A percentile compares a stretch with the other conserved stretches of the same genome.
phyloP scores from a whole-genome alignment of 2,329 filamentous ascomycete species.

The Elsinoe australis region DNA sequence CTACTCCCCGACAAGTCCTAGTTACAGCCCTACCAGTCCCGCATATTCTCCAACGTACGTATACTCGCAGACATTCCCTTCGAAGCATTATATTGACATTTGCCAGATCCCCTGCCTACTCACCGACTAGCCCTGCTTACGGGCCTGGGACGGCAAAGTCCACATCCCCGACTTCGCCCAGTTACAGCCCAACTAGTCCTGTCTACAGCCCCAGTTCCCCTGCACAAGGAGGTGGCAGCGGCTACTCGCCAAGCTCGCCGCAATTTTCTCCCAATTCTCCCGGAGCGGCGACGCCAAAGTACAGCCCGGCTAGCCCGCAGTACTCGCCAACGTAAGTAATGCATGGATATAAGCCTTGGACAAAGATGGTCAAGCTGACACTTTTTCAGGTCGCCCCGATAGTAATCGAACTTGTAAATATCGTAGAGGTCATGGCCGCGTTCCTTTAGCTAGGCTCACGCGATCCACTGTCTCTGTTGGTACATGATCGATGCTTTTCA shows the following conservation, averaged over 20 bases:
- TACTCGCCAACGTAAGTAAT: slow-evolving; percentile 43
- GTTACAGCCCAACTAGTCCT: slow-evolving; percentile 44
- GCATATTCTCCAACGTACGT: slow-evolving; percentile 42
- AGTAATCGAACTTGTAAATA: slow-evolving; percentile 16
- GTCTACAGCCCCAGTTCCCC: slow-evolving; percentile 51
- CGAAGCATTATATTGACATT: slow-evolving; percentile 6
- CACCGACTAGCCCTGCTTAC: slow-evolving; percentile 31
- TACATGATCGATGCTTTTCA: neutral
- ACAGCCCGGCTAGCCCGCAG: slow-evolving; percentile 48
- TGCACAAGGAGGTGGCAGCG: slow-evolving; percentile 21
- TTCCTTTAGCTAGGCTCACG: slow-evolving; percentile 33
- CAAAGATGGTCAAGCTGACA: neutral
- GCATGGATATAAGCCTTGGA: no score
- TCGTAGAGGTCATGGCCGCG: slow-evolving; percentile 20
- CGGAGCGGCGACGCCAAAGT: slow-evolving; percentile 36
- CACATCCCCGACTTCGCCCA: slow-evolving; percentile 36
- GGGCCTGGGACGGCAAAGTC: slow-evolving; percentile 34
- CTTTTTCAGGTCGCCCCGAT: slow-evolving; percentile 25
- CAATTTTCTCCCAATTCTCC: slow-evolving; percentile 25
- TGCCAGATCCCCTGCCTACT: slow-evolving; percentile 37
- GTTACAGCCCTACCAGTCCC: slow-evolving; percentile 37
- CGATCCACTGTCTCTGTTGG: slow-evolving; percentile 2
- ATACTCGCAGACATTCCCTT: neutral
- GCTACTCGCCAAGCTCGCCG: slow-evolving; percentile 29
- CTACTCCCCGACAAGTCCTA: slow-evolving; percentile 63